A percentile compares a stretch with the other conserved stretches of the same genome.
Evolutionary conservation across 1,284 basidiomycete species (phyloP).

Genomic region (Leccinum pallidistipes): DNA sequence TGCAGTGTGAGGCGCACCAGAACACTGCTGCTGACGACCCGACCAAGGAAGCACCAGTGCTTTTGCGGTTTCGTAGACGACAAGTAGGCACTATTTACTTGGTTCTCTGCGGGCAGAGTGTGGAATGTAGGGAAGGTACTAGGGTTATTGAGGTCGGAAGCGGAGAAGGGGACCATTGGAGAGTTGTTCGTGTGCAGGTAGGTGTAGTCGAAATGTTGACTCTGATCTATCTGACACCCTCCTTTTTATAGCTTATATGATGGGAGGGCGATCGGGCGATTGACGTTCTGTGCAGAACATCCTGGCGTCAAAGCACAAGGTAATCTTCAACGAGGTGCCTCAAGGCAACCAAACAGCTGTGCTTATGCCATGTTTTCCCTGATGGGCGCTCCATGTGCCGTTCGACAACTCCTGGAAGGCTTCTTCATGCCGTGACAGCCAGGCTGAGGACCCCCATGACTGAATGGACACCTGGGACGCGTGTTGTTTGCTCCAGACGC

Average conservation of each 20-base stretch:
- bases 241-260: conserved; percentile 14
- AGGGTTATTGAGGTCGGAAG: conserved; percentile 32
- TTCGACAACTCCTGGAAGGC: neutral
- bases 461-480: neutral
- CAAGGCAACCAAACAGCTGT: neutral
- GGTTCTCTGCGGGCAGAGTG: conserved; percentile 24
- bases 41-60: conserved; percentile 34
- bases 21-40: conserved; percentile 23
- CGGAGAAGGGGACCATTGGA: conserved; percentile 20
- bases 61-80: conserved; percentile 27
- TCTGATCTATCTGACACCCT: neutral
- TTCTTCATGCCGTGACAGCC: conserved; percentile 17
- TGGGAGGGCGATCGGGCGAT: neutral
- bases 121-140: conserved; percentile 28
- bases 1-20: conserved; percentile 28
- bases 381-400: conserved; percentile 1
- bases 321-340: neutral
- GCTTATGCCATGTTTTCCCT: neutral
- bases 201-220: neutral
- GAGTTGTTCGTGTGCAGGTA: conserved; percentile 2
- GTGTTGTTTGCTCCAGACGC: neutral
- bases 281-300: conserved; percentile 6
- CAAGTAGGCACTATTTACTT: conserved; percentile 18
- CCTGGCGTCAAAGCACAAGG: conserved; percentile 6
- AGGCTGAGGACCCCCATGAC: neutral